Base-by-base conservation (phyloP, 805 yeast species). In the Dipodascopsis tothii region DNA sequence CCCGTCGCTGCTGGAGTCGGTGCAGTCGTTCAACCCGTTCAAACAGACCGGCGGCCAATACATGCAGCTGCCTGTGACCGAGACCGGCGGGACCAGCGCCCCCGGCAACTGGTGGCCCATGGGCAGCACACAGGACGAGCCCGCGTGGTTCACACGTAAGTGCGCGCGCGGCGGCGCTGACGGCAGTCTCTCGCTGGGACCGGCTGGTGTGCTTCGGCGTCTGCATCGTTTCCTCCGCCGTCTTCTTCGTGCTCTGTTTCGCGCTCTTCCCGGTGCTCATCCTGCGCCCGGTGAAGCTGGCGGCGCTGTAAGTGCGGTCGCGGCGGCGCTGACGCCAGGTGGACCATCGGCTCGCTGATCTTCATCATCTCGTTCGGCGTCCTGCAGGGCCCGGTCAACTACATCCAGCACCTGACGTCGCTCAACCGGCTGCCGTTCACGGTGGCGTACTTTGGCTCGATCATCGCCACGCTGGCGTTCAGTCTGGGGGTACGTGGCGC, bases 351-450 rank as follows among this genome's bases (percentile, higher is more conserved):
- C 0, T 83, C 95, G 1, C 59, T 92, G 11, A 65, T 92, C 36
- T 90, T 92, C 64, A 84, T 92, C 17, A 60, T 84, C 4, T 84
- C 95, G 28, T 92, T 92, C 65, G 96, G 95, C 1, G 77, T 86
- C 17, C 66, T 90, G 19, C 96, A 87, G 67, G 98, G 98, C 0
- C 96, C 96, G 0, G 71, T 77, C n/a, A 79, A 80, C 28, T 92
- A 86, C 60, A 50, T 77, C 34, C 68, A 69, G 38, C 97, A 90
- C 60, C 70, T 92, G 50, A 62, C 82, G 3, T 80, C 95, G 2
- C 72, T 74, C 30, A 82, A 78, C 40, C 73, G 98, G 54, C 67
- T 90, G 36, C 79, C 88, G 35, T 90, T 92, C 62, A 80, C 95
- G 0, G 52, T 73, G 7, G 78, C 86, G 33, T 90, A 86, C 63